Evolutionary conservation across 495 filamentous ascomycete species (phyloP), one percentile per base, ranked within the genome.

Genomic region (Lasiosphaeriaceae sp.): DNA sequence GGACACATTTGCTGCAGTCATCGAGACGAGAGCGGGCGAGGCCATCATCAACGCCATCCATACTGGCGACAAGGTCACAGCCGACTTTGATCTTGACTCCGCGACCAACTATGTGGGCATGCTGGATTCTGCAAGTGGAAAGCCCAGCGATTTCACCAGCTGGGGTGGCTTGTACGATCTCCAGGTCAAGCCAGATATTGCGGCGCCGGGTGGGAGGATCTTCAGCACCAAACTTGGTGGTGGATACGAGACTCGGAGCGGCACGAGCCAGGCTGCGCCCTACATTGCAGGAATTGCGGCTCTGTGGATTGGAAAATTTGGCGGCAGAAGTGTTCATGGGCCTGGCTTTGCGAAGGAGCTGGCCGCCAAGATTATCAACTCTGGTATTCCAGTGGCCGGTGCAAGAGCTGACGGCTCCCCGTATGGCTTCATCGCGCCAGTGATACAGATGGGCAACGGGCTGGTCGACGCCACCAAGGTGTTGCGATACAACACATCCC

Each of bases 361-460:
- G 48, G 64, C 71, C 50, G 64, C 56, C 35, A 59, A 65, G 12
- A 67, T 78, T 8, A 66, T 72, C 7, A 54, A 71, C 6, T 74
- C 63, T 37, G 70, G 74, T 7, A 65, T 49, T 12, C 57, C 72
- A 1, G 65, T 71, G 8, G 61, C 71, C 9, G 77, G 74, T 67
- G 26, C 26, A 3, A 31, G 26, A 9, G 3, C 26, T 4, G 26
- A 31, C 26, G 26, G 26, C 4, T 31, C 26, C 4, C 9, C 9
- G 26, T 31, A 31, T 31, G 26, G 26, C 3, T 31, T 31, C 68
- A 67, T 71, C 14, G 73, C 70, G 14, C 70, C 74, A 14, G 68
- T 78, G 2, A 64, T 74, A 21, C 74, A 79, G 47, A 71, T 77
- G 41, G 77, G 77, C 16, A 71, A 62, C 47, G 77, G 78, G 3